phyloP scores from a whole-genome alignment of 768 basidiomycete genomes.

The Psilocybe cyanescens region DNA sequence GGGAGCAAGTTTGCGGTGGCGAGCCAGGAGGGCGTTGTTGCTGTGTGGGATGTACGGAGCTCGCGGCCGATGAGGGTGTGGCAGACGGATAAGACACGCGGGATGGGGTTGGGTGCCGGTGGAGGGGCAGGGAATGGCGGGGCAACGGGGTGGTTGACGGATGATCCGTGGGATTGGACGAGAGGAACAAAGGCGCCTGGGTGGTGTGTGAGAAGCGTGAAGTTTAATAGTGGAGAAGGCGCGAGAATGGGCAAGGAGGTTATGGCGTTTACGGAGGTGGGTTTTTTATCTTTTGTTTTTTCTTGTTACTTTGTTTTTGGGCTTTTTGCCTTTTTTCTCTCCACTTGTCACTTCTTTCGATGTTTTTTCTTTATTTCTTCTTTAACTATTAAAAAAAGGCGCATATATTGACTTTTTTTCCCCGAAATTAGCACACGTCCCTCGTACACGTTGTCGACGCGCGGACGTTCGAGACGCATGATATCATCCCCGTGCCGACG shows the following conservation, averaged over 20 bases:
- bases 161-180: conserved; percentile 74
- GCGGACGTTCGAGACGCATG: conserved; percentile 80
- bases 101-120: conserved; percentile 16
- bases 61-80: conserved; percentile 65
- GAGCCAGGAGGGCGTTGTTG: conserved; percentile 80
- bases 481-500: conserved; percentile 63
- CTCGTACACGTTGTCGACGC: conserved; percentile 87
- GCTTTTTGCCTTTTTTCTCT: neutral
- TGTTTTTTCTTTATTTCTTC: too few species aligned
- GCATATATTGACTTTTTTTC: conserved; percentile 7
- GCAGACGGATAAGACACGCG: conserved; percentile 54
- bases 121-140: neutral
- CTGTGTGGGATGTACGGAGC: conserved; percentile 83
- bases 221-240: conserved; percentile 63
- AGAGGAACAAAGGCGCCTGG: conserved; percentile 66
- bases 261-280: conserved; percentile 89
- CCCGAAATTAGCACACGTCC: conserved; percentile 66
- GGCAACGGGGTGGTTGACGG: conserved; percentile 39
- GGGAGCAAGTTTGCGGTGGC: conserved; percentile 83
- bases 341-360: neutral
- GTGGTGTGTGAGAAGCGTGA: conserved; percentile 86
- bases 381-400: too few species aligned
- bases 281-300: conserved; percentile 19
- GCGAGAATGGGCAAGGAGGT: conserved; percentile 65
- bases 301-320: neutral